A percentile compares a stretch with the other conserved stretches of the same genome.
Conservation (phyloP, 2,329 filamentous ascomycete species). For the Colletotrichum euphorbiae region DNA sequence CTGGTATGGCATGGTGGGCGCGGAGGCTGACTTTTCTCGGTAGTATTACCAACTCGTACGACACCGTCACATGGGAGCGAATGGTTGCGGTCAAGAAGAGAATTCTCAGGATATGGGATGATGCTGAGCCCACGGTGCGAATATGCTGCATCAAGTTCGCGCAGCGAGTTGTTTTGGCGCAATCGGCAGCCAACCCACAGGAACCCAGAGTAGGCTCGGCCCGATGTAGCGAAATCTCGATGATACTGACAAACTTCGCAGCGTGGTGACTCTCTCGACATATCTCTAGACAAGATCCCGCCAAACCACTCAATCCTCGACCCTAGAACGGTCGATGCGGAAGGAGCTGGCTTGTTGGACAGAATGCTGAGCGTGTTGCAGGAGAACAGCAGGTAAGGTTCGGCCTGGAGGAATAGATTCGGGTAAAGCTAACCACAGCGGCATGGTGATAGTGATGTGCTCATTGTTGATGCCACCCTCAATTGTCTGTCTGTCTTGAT, state of each 20-base stretch:
- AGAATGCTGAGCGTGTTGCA: constrained; percentile 87
- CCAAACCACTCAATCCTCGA: constrained; percentile 84
- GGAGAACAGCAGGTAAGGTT: constrained; percentile 81
- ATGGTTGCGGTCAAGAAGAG: constrained; percentile 90
- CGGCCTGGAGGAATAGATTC: neutral
- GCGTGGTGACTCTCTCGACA: constrained; percentile 70
- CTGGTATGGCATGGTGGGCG: neutral
- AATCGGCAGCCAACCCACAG: constrained; percentile 83
- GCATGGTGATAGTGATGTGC: constrained; percentile 73
- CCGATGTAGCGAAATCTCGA: constrained; percentile 28
- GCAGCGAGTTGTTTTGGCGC: constrained; percentile 90
- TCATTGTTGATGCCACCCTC: constrained; percentile 90
- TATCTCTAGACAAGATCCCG: constrained; percentile 87
- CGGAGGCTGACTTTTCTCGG: constrained; percentile 46
- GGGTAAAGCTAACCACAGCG: constrained; percentile 33
- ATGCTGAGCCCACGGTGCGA: constrained; percentile 77
- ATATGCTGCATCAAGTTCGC: constrained; percentile 98
- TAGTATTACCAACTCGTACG: constrained; percentile 89
- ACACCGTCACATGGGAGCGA: constrained; percentile 84
- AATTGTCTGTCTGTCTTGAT: constrained; percentile 89
- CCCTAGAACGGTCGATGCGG: constrained; percentile 86
- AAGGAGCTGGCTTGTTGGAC: constrained; percentile 91
- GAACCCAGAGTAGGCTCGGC: constrained; percentile 79
- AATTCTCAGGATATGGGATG: constrained; percentile 90
- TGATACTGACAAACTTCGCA: constrained; percentile 46